A percentile compares a stretch with the other conserved stretches of the same genome.
Conservation (phyloP, 305 asterid genomes). For the Ilex paraguariensis region DNA sequence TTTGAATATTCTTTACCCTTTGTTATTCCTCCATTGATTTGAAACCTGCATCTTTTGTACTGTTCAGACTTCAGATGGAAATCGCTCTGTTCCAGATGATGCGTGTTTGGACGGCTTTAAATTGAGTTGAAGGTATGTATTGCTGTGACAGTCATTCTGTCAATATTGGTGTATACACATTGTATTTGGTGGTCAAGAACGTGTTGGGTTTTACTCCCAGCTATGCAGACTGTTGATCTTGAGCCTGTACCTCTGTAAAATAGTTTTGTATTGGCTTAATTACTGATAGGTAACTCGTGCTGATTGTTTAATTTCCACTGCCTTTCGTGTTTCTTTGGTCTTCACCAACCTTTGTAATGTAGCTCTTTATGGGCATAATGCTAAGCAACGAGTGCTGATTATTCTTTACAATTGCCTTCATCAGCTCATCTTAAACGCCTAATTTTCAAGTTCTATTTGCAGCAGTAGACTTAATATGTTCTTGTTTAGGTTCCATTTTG, state of each 20-base stretch:
- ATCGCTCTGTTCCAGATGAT: slow-evolving; percentile 3
- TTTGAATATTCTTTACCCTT: background rate
- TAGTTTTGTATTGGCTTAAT: slow-evolving; percentile 16
- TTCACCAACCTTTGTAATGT: background rate
- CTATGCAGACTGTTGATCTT: slow-evolving; percentile 16
- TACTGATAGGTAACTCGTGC: slow-evolving; percentile 7
- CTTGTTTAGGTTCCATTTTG: too few species aligned
- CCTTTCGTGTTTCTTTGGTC: slow-evolving; percentile 7
- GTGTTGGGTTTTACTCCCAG: slow-evolving; percentile 20
- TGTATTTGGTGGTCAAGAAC: slow-evolving; percentile 27
- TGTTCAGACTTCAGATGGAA: slow-evolving; percentile 39
- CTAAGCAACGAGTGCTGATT: background rate
- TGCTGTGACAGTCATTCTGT: slow-evolving; percentile 19
- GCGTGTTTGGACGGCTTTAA: slow-evolving; percentile 22
- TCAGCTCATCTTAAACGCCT: too few species aligned
- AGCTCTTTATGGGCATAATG: background rate
- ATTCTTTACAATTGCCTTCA: too few species aligned
- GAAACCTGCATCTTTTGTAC: slow-evolving; percentile 9
- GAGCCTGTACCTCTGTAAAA: slow-evolving; percentile 25
- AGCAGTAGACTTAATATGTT: too few species aligned
- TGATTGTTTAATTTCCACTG: slow-evolving; percentile 20
- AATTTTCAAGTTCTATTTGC: too few species aligned
- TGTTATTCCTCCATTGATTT: too few species aligned
- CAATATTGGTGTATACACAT: slow-evolving; percentile 20
- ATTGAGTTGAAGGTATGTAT: slow-evolving; percentile 35